Percentiles rank a stretch among this genome's conserved stretches.
These are phyloP conservation scores for Fomitopsis pinicola DNA, from an alignment of 1,284 basidiomycete genomes.

Conservation along the genomic window DNA sequence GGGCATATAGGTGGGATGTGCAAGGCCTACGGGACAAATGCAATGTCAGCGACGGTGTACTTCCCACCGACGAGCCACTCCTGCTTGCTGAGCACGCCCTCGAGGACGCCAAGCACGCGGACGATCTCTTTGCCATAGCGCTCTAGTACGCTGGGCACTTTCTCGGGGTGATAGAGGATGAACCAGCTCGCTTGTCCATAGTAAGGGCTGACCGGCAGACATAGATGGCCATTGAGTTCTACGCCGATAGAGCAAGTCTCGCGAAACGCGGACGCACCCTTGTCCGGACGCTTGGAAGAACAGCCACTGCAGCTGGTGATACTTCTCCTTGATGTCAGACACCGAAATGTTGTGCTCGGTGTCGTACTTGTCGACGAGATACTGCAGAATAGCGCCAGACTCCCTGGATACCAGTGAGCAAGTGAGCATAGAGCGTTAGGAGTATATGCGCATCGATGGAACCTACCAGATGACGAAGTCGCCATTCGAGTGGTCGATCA, in stretches of 20 bases:
- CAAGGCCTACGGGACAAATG: conserved; percentile 10
- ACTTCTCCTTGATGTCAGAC: conserved; percentile 15
- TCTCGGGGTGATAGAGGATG: conserved; percentile 17
- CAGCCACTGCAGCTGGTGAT: conserved; percentile 21
- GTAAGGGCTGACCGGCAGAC: conserved; percentile 11
- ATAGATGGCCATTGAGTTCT: background rate
- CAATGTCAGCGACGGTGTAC: conserved; percentile 12
- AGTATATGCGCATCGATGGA: too few relatives aligned
- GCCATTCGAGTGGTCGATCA: conserved; percentile 31
- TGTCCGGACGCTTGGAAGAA: conserved; percentile 27
- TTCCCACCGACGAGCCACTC: conserved; percentile 15
- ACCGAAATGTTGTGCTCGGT: conserved; percentile 17
- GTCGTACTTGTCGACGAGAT: conserved; percentile 23
- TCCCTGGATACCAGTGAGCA: conserved; percentile 19
- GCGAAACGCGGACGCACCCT: conserved; percentile 8
- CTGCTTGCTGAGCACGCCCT: conserved; percentile 15
- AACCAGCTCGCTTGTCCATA: conserved; percentile 25
- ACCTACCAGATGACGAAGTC: conserved; percentile 10
- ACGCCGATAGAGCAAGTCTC: background rate
- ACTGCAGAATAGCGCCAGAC: conserved; percentile 27
- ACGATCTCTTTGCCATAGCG: conserved; percentile 26
- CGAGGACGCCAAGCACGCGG: conserved; percentile 27
- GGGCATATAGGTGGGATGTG: too few relatives aligned
- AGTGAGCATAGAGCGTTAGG: background rate
- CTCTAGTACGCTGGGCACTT: conserved; percentile 22